A percentile compares a stretch with the other conserved stretches of the same genome.
Conservation (phyloP, 106 monocot genomes). For the Ottelia alismoides region DNA sequence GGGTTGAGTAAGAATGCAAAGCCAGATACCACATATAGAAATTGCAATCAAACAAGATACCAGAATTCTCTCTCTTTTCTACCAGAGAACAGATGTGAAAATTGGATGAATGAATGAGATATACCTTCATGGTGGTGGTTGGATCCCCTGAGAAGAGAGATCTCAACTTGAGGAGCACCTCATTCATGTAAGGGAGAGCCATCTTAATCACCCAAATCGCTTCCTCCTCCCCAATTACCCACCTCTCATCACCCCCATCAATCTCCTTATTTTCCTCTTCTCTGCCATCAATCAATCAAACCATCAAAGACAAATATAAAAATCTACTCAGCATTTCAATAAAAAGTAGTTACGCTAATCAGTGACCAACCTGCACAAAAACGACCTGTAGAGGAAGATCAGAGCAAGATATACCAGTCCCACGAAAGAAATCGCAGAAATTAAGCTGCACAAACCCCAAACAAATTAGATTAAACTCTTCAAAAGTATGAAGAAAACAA, state of each 20-base stretch:
- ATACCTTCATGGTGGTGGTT: slow-evolving; percentile 85
- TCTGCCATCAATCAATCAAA: not conserved
- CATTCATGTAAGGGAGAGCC: slow-evolving; percentile 80
- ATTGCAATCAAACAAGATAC: no score
- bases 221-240: slow-evolving; percentile 75
- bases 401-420: slow-evolving; percentile 67
- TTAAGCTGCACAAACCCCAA: slow-evolving; percentile 37
- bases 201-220: slow-evolving; percentile 49
- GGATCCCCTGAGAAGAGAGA: slow-evolving; percentile 88
- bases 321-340: not conserved
- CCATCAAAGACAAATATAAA: not conserved
- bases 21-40: no score
- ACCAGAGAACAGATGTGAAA: no score
- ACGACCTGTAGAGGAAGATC: slow-evolving; percentile 66
- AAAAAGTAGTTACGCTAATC: not conserved
- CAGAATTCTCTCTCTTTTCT: no score
- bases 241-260: slow-evolving; percentile 15
- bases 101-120: no score
- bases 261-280: slow-evolving; percentile 28
- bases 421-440: slow-evolving; percentile 63
- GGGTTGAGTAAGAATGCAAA: no score
- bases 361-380: slow-evolving; percentile 45
- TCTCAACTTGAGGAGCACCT: slow-evolving; percentile 51
- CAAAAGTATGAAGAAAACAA: not conserved
- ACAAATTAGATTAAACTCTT: not conserved